Base-by-base conservation (phyloP, 2,329 filamentous ascomycete species). In the Apiospora malaysiana region DNA sequence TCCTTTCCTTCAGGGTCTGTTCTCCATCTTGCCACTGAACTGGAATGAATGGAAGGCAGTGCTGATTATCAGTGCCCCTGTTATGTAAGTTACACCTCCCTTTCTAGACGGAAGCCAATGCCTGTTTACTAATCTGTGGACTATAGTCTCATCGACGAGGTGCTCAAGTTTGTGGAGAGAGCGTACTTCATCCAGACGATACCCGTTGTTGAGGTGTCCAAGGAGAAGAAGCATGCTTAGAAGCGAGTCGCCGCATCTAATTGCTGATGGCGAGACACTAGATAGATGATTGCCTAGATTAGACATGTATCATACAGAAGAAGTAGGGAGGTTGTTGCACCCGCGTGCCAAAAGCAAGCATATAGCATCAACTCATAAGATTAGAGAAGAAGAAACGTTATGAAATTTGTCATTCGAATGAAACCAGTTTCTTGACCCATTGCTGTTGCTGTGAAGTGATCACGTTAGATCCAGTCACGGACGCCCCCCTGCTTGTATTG, bases 11-110 rank as follows among this genome's bases (percentile, higher is more conserved):
- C 95, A 98, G 83, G 86, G 85, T 9, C 84, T 99, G 71, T 99
- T 99, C 85, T 93, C 93, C 47, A 98, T 99, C 74, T 83, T 97
- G 73, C 95, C 96, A 12, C 83, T 99, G 75, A 92, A 95, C 79
- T 90, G 88, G 89, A 86, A 84, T 25, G 96, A 99, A 83, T 99
- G 96, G 96, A 91, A 94, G 83, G 95, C 97, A 23, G 96, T 99
- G 66, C 79, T 98, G 74, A 82, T 87, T 43, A 96, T 98, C 79
- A 98, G 95, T 82, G 91, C 91, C 23, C 96, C 96, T 59, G 97
- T 99, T 74, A 92, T 99, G 91, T 94, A 88, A 92, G 93, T 89
- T 73, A 21, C 9, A 16, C 4, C 21, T 32, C 43, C 32, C 14
- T 9, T 10, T 27, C 21, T 1, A 32, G 32, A 14, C 18, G 8